Evolutionary conservation across 306 rosid genomes (phyloP).

Genomic region (Oemleria cerasiformis): DNA sequence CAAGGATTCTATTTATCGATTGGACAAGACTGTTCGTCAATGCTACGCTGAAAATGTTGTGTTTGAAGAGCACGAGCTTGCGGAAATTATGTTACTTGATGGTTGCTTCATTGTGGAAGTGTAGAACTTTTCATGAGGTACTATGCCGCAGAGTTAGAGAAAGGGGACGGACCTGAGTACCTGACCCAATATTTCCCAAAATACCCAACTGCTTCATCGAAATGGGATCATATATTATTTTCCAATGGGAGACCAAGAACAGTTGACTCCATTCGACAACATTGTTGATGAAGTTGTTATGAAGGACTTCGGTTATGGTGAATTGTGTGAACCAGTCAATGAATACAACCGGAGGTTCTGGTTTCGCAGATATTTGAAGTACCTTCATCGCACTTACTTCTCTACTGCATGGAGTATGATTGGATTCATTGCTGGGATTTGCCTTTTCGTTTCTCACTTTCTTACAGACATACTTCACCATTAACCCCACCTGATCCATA

Average conservation of each 20-base stretch:
- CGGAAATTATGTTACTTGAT: constrained; percentile 32
- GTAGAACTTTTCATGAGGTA: constrained; percentile 25
- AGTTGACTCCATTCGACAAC: constrained; percentile 7
- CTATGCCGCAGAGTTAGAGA: too few relatives aligned
- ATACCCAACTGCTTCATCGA: too few relatives aligned
- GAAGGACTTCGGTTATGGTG: constrained; percentile 21
- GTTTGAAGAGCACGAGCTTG: not conserved
- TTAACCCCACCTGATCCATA: too few relatives aligned
- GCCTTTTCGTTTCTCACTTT: not conserved
- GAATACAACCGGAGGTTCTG: not conserved
- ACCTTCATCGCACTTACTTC: not conserved
- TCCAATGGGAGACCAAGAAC: constrained; percentile 22
- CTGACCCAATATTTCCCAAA: too few relatives aligned
- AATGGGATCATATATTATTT: too few relatives aligned
- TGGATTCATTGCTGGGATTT: not conserved
- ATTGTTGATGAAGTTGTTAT: constrained; percentile 27
- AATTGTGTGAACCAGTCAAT: constrained; percentile 6
- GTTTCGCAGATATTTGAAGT: not conserved
- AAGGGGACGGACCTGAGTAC: not conserved
- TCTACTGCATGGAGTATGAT: not conserved
- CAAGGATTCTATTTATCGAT: constrained; percentile 11
- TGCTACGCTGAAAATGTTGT: constrained; percentile 25
- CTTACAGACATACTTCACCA: not conserved
- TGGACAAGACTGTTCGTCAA: not conserved
- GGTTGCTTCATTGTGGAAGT: constrained; percentile 40